Base-by-base conservation (phyloP, 768 basidiomycete genomes). In the Phaeolepiota aurea region DNA sequence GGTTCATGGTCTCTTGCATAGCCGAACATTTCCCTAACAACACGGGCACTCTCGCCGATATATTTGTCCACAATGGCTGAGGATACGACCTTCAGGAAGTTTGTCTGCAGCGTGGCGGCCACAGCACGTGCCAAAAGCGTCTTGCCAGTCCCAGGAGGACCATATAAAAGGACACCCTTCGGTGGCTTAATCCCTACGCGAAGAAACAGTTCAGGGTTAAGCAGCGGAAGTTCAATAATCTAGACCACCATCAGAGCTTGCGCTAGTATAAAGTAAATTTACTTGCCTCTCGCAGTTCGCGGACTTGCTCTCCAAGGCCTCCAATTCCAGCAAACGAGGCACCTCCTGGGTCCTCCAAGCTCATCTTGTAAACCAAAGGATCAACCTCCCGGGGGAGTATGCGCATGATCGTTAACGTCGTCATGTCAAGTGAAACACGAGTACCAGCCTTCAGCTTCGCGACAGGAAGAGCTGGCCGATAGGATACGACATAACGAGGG, bases 341-440 rank as follows among this genome's bases (percentile, higher is more conserved):
- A 37, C 86, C 85, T 66, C 91, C 92, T 2, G 96, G 91, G 54
- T 98, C 94, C 61, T 99, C 96, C 54, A 96, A 68, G 48, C 90
- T 94, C 96, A 98, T 99, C 68, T 97, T 98, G 71, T 99, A 99
- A 9, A 99, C 94, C 52, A 94, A 66, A 12, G 96, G 96, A 57
- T 99, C 96, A 4, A 99, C 90, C 59, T 99, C 96, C 47, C 96
- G 78, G 3, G 96, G 96, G 14, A 99, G 70, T 39, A 98, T 94
- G 25, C 96, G 87, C 92, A 99, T 98, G 55, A 99, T 90, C 4
- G 96, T 99, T 21, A 98, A 69, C 2, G 96, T 98, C 3, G 96
- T 99, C 96, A 99, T 98, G 61, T 99, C 96, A 21, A 99, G 78
- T 41, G 92, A 93, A 43, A 99, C 96, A 48, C 96, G 87, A 3